Base-by-base conservation (phyloP, 73 alveolate species). In the Tetrahymena malaccensis region DNA sequence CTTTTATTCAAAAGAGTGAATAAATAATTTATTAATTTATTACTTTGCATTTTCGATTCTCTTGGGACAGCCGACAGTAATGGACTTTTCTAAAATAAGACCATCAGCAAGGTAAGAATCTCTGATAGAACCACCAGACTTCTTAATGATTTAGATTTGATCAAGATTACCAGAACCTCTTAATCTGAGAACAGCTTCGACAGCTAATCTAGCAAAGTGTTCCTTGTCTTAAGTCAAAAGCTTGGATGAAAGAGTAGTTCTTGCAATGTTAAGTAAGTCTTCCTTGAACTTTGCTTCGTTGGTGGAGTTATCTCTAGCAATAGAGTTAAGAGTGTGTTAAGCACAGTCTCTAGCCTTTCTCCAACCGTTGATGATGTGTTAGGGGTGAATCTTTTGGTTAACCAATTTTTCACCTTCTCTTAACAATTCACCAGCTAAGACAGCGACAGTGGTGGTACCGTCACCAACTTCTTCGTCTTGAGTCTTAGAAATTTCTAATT, bases 391-490 rank as follows among this genome's bases (percentile, higher is more conserved):
- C 96, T 97, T 98, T 96, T 95, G 95, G 35, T 96, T 94, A 38
- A 98, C 98, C 85, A 98, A 96, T 96, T 98, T 98, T 95, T 98
- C 99, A 55, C 99, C 99, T 96, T 98, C 99, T 96, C 99, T 97
- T 89, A 98, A 96, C 22, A 98, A 96, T 94, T 98, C 99, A 89
- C 99, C 99, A 34, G 99, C 99, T 43, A 98, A 95, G 31, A 97
- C 98, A 34, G 99, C 99, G 22, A 98, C 99, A 55, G 99, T 98
- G 16, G 99, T 98, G 25, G 99, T 98, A 31, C 99, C 99, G 97
- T 98, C 99, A 84, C 99, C 99, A 17, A 98, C 99, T 94, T 97
- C 99, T 84, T 97, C 99, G 96, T 98, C 99, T 96, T 98, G 98
- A 33, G 99, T 98, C 95, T 98, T 98, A n/a, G 99, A 98, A 95